Percentiles rank a stretch among this genome's conserved stretches.
These are phyloP conservation scores for Lindgomyces ingoldianus DNA, from an alignment of 495 filamentous ascomycete species.

Conservation along the genomic window DNA sequence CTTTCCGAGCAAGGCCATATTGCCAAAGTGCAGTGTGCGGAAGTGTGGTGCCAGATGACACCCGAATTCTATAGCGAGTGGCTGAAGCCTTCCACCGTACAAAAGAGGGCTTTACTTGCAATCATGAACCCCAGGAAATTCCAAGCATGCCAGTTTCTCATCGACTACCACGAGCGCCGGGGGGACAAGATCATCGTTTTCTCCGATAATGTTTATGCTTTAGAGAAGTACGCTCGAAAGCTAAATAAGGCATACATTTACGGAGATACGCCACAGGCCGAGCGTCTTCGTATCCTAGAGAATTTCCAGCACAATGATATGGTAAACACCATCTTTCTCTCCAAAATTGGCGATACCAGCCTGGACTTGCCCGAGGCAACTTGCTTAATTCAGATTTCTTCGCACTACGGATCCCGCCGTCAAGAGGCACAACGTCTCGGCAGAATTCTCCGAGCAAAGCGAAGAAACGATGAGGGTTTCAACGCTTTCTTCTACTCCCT, in stretches of 20 bases:
- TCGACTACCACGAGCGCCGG: constrained; percentile 93
- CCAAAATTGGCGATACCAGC: constrained; percentile 97
- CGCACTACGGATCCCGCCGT: constrained; percentile 95
- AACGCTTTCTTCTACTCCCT: constrained; percentile 99
- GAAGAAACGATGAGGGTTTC: constrained; percentile 96
- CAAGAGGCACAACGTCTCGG: constrained; percentile 96
- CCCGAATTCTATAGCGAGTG: constrained; percentile 97
- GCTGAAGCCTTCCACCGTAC: constrained; percentile 65
- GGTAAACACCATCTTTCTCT: constrained; percentile 95
- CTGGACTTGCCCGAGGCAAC: constrained; percentile 96
- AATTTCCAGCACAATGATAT: constrained; percentile 95
- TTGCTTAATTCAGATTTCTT: constrained; percentile 96
- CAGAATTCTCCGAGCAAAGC: constrained; percentile 92
- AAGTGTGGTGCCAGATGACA: constrained; percentile 99
- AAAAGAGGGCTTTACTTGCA: constrained; percentile 75
- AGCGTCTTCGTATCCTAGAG: constrained; percentile 86
- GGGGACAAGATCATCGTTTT: constrained; percentile 99
- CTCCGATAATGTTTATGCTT: constrained; percentile 95
- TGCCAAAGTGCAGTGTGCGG: constrained; percentile 94
- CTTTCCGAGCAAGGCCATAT: constrained; percentile 96
- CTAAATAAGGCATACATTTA: constrained; percentile 91
- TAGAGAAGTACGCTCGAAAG: constrained; percentile 80
- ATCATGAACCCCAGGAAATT: constrained; percentile 99
- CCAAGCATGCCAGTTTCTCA: constrained; percentile 94
- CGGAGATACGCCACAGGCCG: constrained; percentile 80